phyloP scores from a whole-genome alignment of 352 stramenopile genomes.

The Plasmopara muralis region DNA sequence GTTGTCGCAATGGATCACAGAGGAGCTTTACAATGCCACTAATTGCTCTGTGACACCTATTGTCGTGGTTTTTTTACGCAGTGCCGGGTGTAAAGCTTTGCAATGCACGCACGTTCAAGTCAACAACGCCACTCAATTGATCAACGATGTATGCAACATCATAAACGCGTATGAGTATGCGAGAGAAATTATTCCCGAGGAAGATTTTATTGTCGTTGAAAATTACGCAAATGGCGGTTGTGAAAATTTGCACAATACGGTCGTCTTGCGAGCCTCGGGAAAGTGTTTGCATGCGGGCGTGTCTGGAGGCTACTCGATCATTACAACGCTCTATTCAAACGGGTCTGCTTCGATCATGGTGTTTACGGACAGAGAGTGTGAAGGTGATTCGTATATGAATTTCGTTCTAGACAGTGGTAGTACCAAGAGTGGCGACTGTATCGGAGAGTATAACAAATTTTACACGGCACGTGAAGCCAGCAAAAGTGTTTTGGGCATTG shows the following conservation, averaged over 20 bases:
- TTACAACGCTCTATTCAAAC: slow-evolving; percentile 18
- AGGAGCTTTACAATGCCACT: slow-evolving; percentile 8
- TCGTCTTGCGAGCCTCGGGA: slow-evolving; percentile 14
- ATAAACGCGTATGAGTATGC: slow-evolving; percentile 21
- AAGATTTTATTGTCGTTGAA: slow-evolving; percentile 25
- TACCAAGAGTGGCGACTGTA: slow-evolving; percentile 18
- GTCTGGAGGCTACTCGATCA: slow-evolving; percentile 15
- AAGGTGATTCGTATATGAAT: slow-evolving; percentile 1
- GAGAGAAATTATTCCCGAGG: slow-evolving; percentile 11
- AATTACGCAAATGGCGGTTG: slow-evolving; percentile 11
- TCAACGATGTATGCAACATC: slow-evolving; percentile 15
- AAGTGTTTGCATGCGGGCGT: slow-evolving; percentile 10
- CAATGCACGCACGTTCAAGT: slow-evolving; percentile 9
- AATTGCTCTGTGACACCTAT: slow-evolving; percentile 15
- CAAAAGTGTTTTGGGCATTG: not conserved
- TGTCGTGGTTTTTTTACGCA: slow-evolving; percentile 6
- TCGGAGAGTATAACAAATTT: slow-evolving; percentile 21
- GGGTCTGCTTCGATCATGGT: slow-evolving; percentile 17
- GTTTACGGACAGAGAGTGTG: slow-evolving; percentile 8
- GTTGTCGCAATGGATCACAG: slow-evolving; percentile 6
- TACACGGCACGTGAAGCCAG: slow-evolving; percentile 13
- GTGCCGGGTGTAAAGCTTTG: slow-evolving; percentile 1
- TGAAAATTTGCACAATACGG: slow-evolving; percentile 14
- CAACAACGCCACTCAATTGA: slow-evolving; percentile 11
- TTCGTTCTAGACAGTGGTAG: slow-evolving; percentile 15